These are phyloP conservation scores for Bipolaris gigantea DNA, from an alignment of 2,329 filamentous ascomycete species.

Conservation along the genomic window DNA sequence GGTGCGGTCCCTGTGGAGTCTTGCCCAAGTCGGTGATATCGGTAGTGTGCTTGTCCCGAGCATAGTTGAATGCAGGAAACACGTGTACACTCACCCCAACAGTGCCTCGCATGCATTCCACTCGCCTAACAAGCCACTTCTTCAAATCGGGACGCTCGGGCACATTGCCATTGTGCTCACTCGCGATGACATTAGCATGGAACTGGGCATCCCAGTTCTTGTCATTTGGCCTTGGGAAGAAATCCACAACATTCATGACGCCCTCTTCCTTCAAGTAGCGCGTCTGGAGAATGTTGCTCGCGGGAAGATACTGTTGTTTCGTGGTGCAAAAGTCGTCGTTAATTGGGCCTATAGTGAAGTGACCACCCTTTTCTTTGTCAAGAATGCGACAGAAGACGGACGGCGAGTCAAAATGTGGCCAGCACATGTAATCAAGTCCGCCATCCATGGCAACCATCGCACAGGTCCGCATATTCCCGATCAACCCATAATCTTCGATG, in stretches of 20 bases:
- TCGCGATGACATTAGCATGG: slow-evolving; percentile 26
- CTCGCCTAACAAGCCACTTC: slow-evolving; percentile 69
- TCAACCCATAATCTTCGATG: slow-evolving; percentile 73
- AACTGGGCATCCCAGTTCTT: slow-evolving; percentile 55
- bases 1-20: slow-evolving; percentile 16
- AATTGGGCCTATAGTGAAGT: slow-evolving; percentile 65
- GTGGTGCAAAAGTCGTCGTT: slow-evolving; percentile 61
- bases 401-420: slow-evolving; percentile 77
- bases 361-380: slow-evolving; percentile 73
- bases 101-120: slow-evolving; percentile 71
- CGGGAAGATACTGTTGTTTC: slow-evolving; percentile 77
- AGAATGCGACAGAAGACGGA: slow-evolving; percentile 74
- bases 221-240: slow-evolving; percentile 69
- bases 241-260: slow-evolving; percentile 72
- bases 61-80: slow-evolving; percentile 67
- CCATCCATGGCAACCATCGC: slow-evolving; percentile 29
- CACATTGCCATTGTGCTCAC: slow-evolving; percentile 32
- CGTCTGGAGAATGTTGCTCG: slow-evolving; percentile 74
- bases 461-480: slow-evolving; percentile 79
- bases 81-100: slow-evolving; percentile 69
- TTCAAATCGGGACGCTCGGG: slow-evolving; percentile 53
- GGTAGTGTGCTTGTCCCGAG: slow-evolving; percentile 63
- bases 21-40: slow-evolving; percentile 52
- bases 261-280: slow-evolving; percentile 77
- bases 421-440: slow-evolving; percentile 55